These are phyloP conservation scores for Fallopia convolvulus DNA, from an alignment of 148 eudicot genomes.

Conservation along the genomic window DNA sequence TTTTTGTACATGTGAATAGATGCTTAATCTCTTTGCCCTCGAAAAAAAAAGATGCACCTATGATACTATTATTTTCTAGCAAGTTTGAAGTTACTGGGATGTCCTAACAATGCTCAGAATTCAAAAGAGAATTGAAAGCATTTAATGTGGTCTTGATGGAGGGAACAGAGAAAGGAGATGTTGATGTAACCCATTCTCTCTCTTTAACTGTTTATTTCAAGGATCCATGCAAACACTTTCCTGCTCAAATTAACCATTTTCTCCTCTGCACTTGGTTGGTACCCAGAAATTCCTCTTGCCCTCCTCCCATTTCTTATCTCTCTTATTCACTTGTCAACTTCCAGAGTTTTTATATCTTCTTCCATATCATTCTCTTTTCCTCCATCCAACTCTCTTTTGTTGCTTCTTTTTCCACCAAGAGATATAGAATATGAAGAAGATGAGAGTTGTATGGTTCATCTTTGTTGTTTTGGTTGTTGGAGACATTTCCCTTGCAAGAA, in stretches of 20 bases:
- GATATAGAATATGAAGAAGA: background rate
- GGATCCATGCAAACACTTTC: conserved; percentile 3
- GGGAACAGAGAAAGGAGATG: conserved; percentile 4
- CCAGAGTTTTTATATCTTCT: background rate
- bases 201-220: background rate
- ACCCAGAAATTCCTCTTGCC: conserved; percentile 12
- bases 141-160: conserved; percentile 2
- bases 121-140: conserved; percentile 7
- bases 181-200: conserved; percentile 2
- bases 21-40: background rate
- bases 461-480: conserved; percentile 3
- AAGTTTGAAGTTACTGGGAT: background rate
- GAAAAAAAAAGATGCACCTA: background rate
- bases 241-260: conserved; percentile 7
- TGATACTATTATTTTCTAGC: background rate
- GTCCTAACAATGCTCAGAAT: background rate
- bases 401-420: background rate
- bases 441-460: background rate
- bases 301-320: conserved; percentile 4
- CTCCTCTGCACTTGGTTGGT: conserved; percentile 9
- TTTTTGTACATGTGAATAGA: background rate
- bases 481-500: conserved; percentile 11
- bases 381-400: background rate
- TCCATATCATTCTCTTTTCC: background rate
- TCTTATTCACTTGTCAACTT: background rate